These are phyloP conservation scores for Aureobasidium pullulans DNA, from an alignment of 2,329 filamentous ascomycete genomes.

Conservation along the genomic window DNA sequence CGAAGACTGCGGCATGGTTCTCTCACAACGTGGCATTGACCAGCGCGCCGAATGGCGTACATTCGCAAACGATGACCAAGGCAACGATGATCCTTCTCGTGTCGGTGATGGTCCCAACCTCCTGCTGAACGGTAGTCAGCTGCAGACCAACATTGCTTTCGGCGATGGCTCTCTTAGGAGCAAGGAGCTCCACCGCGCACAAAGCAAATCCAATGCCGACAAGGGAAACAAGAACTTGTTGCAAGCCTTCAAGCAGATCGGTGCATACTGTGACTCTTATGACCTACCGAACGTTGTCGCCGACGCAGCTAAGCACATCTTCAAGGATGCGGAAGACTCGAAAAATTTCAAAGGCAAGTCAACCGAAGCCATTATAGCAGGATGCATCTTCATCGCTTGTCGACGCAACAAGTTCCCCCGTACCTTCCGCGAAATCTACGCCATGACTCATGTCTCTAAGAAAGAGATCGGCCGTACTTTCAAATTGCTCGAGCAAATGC, in stretches of 20 bases:
- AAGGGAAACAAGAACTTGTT: conserved; percentile 77
- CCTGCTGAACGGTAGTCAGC: conserved; percentile 80
- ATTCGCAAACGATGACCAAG: conserved; percentile 96
- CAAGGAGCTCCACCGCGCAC: conserved; percentile 71
- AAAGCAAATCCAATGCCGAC: conserved; percentile 73
- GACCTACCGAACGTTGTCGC: conserved; percentile 73
- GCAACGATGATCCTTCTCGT: conserved; percentile 93
- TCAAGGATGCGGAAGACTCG: conserved; percentile 87
- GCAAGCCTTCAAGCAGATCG: conserved; percentile 81
- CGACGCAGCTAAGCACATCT: conserved; percentile 89
- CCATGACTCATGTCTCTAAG: conserved; percentile 86
- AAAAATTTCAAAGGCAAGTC: conserved; percentile 94
- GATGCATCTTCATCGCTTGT: conserved; percentile 96
- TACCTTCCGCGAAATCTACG: conserved; percentile 90
- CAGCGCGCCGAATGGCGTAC: conserved; percentile 97
- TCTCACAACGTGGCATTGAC: conserved; percentile 87
- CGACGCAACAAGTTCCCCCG: conserved; percentile 80
- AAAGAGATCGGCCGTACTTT: conserved; percentile 97
- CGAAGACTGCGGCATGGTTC: conserved; percentile 80
- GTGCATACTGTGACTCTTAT: conserved; percentile 76
- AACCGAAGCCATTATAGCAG: conserved; percentile 86
- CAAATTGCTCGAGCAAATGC: conserved; percentile 84
- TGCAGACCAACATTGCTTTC: conserved; percentile 81
- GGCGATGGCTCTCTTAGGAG: conserved; percentile 64
- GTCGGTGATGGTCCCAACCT: conserved; percentile 90